phyloP scores from a whole-genome alignment of 306 rosid genomes.

The barrel medic (Medicago truncatula) region MtrunA17r5.0-ANR NC_053049.1:22749001-22749500 shows the following conservation, averaged over 20 bases:
- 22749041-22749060: not conserved
- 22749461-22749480: constrained; percentile 92
- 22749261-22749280: not conserved
- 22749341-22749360: constrained; percentile 1
- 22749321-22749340: constrained; percentile 12
- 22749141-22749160: not conserved
- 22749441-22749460: constrained; percentile 98
- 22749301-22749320: constrained; percentile 4
- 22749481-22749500: constrained; percentile 96
- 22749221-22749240: not conserved
- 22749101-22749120: not conserved
- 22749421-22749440: constrained; percentile 86
- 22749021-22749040: not conserved
- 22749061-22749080: constrained; percentile 1
- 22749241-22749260: not conserved
- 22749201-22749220: not conserved
- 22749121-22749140: not conserved
- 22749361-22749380: not conserved
- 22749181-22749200: not conserved
- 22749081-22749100: no score
- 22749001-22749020: not conserved
- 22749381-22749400: constrained; percentile 35
- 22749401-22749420: constrained; percentile 27
- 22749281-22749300: constrained; percentile 4
- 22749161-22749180: no score